Conservation (phyloP, 129 eudicot genomes). For the Silybum marianum region DNA sequence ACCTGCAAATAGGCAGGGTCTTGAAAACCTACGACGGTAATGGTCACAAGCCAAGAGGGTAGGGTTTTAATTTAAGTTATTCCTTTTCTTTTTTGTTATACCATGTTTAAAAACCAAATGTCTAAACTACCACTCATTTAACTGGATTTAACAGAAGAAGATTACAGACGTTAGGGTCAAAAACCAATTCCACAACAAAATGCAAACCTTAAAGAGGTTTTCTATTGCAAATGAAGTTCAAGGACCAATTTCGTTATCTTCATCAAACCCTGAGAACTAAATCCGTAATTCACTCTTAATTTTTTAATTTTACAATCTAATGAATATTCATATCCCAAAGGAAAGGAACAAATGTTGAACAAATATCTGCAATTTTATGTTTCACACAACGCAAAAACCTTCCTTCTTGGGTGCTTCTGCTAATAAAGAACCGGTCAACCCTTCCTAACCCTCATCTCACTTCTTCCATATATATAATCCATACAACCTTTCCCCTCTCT, state of each 20-base stretch:
- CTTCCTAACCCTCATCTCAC: constrained; percentile 11
- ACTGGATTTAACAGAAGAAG: too few relatives aligned
- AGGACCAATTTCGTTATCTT: neutral
- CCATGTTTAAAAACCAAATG: too few relatives aligned
- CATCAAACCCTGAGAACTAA: neutral
- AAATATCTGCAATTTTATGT: neutral
- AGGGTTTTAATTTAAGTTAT: too few relatives aligned
- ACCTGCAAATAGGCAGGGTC: neutral
- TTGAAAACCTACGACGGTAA: neutral
- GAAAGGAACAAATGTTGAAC: neutral
- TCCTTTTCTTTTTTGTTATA: too few relatives aligned
- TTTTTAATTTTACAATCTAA: neutral
- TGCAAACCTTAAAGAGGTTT: neutral
- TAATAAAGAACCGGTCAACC: constrained; percentile 35
- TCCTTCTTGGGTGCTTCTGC: constrained; percentile 37
- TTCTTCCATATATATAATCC: constrained; percentile 30
- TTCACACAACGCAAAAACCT: constrained; percentile 15
- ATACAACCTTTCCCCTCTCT: constrained; percentile 18
- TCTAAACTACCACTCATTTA: too few relatives aligned
- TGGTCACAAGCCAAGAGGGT: too few relatives aligned
- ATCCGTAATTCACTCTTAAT: neutral
- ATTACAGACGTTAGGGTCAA: too few relatives aligned
- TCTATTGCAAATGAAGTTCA: neutral
- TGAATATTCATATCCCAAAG: constrained; percentile 11
- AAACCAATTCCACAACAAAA: too few relatives aligned